phyloP scores from a whole-genome alignment of 768 basidiomycete genomes.

The Hortiboletus flavorubellus region DNA sequence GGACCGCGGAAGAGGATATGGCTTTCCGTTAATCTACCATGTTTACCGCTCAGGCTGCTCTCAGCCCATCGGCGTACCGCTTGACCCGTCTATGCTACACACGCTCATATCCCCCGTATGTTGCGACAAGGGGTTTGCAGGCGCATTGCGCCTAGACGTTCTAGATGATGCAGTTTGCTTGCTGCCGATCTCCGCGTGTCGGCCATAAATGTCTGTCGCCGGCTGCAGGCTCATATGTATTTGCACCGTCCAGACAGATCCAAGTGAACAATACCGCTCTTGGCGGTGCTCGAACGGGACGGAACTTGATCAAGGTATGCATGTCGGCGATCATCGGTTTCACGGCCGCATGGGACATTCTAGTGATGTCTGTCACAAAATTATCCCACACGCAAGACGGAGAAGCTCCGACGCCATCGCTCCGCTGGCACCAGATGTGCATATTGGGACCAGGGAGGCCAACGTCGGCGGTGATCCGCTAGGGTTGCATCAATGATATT shows the following conservation, averaged over 20 bases:
- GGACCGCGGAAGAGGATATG: neutral
- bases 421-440: neutral
- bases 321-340: neutral
- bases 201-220: neutral
- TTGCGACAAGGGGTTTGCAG: neutral
- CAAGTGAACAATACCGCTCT: neutral
- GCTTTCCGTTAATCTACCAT: constrained; percentile 5
- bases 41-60: neutral
- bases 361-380: neutral
- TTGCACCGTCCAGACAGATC: neutral
- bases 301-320: neutral
- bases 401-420: neutral
- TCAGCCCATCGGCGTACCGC: too few relatives aligned
- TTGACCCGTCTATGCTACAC: too few relatives aligned
- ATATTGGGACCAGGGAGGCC: neutral
- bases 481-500: neutral
- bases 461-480: neutral
- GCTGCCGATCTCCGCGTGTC: neutral
- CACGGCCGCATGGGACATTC: neutral
- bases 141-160: neutral
- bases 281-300: neutral
- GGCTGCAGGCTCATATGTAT: neutral
- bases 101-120: too few relatives aligned
- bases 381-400: neutral
- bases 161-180: neutral